Base-by-base conservation (phyloP, 768 basidiomycete species). In the Leccinum broughii region DNA sequence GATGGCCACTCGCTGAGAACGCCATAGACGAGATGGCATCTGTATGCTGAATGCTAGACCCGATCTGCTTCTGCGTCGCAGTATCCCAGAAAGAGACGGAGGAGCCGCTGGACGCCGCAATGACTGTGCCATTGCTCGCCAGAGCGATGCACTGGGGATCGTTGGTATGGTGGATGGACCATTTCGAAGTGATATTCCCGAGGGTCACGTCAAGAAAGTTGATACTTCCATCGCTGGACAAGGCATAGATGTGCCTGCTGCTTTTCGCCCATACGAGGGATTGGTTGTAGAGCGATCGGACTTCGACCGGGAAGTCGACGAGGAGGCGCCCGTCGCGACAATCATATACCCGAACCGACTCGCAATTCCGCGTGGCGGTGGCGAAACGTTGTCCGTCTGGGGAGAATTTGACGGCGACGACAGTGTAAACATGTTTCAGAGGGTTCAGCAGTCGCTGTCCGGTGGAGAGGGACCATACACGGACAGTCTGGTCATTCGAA, bases 381-480 rank as follows among this genome's bases (percentile, higher is more conserved):
- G 58, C 56, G 10, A 64, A 14, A 15, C 49, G 26, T 14, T 30
- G 15, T 6, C 65, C 59, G 6, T 48, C 22, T 4, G 65, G 65
- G 3, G 65, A 66, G 24, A 61, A 67, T 6, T 51, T 64, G 41
- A 54, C 28, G 3, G 48, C 51, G 15, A 24, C 55, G 14, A 62
- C 24, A 4, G 1, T 9, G 7, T 15, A 7, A 11, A 22, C 3
- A 8, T 54, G 34, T 13, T 20, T 15, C 15, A 48, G 10, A 10
- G 49, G 55, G 4, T 20, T 46, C 1, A 57, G 48, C 0, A 65
- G 51, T 13, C 15, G 65, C 14, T 41, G 0, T 10, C 55, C 55
- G 24, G 7, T 37, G 2, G 54, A 49, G 4, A 63, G 49, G 3
- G 61, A 63, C 65, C 56, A 66, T 22, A 66, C 51, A 4, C 20